Evolutionary conservation across 2,329 filamentous ascomycete species (phyloP).

Genomic region (Elsinoe batatas): DNA sequence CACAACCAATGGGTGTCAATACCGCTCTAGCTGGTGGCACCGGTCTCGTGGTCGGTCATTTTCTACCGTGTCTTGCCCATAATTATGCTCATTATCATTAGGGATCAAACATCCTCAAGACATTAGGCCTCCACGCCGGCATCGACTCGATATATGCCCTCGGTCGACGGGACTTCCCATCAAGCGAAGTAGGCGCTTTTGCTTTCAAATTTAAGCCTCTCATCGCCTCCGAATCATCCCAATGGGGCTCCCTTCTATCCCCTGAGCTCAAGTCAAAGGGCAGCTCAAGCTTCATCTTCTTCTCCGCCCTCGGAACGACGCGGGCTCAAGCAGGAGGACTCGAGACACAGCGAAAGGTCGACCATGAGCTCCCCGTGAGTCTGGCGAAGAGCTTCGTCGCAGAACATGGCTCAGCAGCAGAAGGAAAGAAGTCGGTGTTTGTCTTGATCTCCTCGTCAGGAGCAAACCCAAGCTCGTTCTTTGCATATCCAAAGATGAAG

Average conservation of each 20-base stretch:
- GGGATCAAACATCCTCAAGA: constrained; percentile 65
- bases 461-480: constrained; percentile 42
- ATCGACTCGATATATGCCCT: constrained; percentile 52
- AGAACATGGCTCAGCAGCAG: constrained; percentile 34
- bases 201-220: constrained; percentile 52
- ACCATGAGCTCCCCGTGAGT: constrained; percentile 75
- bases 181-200: constrained; percentile 30
- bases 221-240: constrained; percentile 54
- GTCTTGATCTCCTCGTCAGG: constrained; percentile 60
- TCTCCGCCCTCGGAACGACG: constrained; percentile 75
- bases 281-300: constrained; percentile 42
- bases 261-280: constrained; percentile 45
- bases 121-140: constrained; percentile 46
- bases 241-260: constrained; percentile 43
- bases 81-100: constrained; percentile 25
- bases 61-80: too few species aligned
- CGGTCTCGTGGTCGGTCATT: constrained; percentile 52
- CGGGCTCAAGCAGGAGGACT: constrained; percentile 63
- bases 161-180: constrained; percentile 53
- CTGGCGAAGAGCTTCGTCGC: constrained; percentile 46
- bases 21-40: constrained; percentile 53
- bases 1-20: constrained; percentile 9
- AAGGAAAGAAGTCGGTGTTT: constrained; percentile 61
- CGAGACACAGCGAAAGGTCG: constrained; percentile 74
- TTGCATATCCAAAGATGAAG: constrained; percentile 65